Evolutionary conservation across 441 rosid species (phyloP), one percentile per base, ranked within the genome.

Genomic region (Croton setiger): DNA sequence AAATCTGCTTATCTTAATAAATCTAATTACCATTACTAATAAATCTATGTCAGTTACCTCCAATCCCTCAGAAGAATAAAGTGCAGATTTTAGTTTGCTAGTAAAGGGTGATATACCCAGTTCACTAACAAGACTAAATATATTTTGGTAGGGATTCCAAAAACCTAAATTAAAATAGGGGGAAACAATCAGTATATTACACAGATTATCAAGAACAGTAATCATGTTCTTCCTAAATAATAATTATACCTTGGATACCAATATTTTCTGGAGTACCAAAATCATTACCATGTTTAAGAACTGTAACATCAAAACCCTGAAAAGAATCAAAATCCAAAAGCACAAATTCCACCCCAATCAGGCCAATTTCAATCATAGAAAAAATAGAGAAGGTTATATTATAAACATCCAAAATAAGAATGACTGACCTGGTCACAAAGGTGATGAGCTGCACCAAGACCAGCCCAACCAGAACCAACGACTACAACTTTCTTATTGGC

Each of bases 391-490:
- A 48, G 18, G 56, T 3, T 45, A 12, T 17, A 2, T 27, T 27
- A 27, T 27, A 27, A 27, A 35, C 4, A 27, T 3, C 60, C 36
- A 64, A 49, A 36, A 53, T 2, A 39, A 36, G 44, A 5, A 23
- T 13, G 31, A 11, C 14, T 6, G 17, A 82, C 93, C 85, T 82
- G 91, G 55, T 82, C 80, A 78, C 80, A 76, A n/a, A 85, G 90
- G 68, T 85, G 88, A 62, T 84, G 77, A 62, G 92, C 92, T 18
- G 91, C 88, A 55, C 89, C 88, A 53, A 81, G 91, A 55, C 88
- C 87, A 36, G 87, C 82, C 91, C 92, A 87, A 35, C 89, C 89
- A n/a, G 84, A 83, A 37, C 96, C 92, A 68, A 84, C 81, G 5
- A 87, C 72, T 54, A 76, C 78, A 10, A 78, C 81, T 67, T 84